Evolutionary conservation across 495 filamentous ascomycete genomes (phyloP), one percentile per base, ranked within the genome.

Genomic region (Tuber aestivum): DNA sequence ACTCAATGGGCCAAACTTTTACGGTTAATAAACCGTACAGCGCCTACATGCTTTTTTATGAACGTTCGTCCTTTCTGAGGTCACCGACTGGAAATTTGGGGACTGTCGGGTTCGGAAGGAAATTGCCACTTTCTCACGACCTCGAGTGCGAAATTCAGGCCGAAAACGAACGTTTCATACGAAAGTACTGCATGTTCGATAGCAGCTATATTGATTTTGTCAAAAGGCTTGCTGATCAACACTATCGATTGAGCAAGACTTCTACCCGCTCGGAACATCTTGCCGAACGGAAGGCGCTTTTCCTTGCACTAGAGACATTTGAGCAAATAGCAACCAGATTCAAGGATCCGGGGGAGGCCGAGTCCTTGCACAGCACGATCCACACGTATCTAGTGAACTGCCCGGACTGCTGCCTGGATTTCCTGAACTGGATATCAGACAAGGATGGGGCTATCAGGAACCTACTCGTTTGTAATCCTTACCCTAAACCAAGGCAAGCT

Each of bases 21-120:
- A 50, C 79, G 40, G 65, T 82, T 72, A 88, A 89, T 72, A 97
- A 95, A 82, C 86, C 87, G 12, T 94, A 90, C 85, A 96, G 92
- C 84, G 95, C 94, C 27, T 99, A 99, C 81, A 97, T 98, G 93
- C 87, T 99, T 56, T 97, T 99, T 85, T 99, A 98, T 82, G 92
- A 97, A 82, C 89, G 95, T 74, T 90, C 91, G 7, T 90, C 91
- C 2, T 89, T 88, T 20, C 86, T 93, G 74, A 86, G 88, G 78
- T 73, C 85, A 86, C 71, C 86, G 87, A 80, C 83, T 85, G 61
- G 76, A 83, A 80, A 76, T 70, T 70, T 68, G 8, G 78, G 81
- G 8, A 82, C 82, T 56, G 40, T 80, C 65, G 77, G 84, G 12
- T 83, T 84, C 65, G 89, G 90, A 8, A 85, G 91, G 12, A 89